These are phyloP conservation scores for Trametes sanguinea DNA, from an alignment of 768 basidiomycete species.

Conservation along the genomic window DNA sequence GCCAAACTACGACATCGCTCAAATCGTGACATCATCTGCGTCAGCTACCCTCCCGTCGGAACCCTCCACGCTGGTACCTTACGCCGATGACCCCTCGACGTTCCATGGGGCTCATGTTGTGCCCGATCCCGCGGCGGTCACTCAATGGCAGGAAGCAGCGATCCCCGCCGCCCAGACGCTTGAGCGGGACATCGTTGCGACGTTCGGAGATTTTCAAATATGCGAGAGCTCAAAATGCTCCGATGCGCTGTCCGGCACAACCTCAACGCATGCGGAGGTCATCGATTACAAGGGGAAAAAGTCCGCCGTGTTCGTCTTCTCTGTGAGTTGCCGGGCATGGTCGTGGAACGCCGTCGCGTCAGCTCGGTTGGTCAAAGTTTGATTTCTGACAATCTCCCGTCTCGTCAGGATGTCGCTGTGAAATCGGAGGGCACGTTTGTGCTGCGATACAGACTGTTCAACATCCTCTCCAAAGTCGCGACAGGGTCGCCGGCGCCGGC, in stretches of 20 bases:
- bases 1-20: too few relatives aligned
- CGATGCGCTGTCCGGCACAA: constrained; percentile 55
- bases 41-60: too few relatives aligned
- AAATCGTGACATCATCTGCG: too few relatives aligned
- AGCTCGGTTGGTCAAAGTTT: too few relatives aligned
- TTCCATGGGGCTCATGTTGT: background rate
- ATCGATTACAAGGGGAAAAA: constrained; percentile 50
- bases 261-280: constrained; percentile 39
- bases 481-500: constrained; percentile 44
- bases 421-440: constrained; percentile 67
- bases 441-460: constrained; percentile 66
- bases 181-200: constrained; percentile 42
- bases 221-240: constrained; percentile 56
- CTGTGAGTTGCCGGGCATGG: constrained; percentile 42
- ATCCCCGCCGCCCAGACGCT: too few relatives aligned
- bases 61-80: too few relatives aligned
- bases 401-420: constrained; percentile 65
- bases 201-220: constrained; percentile 43
- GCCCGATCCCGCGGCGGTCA: background rate
- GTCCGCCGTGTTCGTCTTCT: constrained; percentile 62
- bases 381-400: too few relatives aligned
- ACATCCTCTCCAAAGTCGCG: constrained; percentile 49
- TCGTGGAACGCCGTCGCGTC: too few relatives aligned
- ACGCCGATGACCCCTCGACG: too few relatives aligned
- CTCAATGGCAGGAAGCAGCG: too few relatives aligned